Evolutionary conservation across 2,329 filamentous ascomycete genomes (phyloP).

Genomic region (Colletotrichum sublineola): DNA sequence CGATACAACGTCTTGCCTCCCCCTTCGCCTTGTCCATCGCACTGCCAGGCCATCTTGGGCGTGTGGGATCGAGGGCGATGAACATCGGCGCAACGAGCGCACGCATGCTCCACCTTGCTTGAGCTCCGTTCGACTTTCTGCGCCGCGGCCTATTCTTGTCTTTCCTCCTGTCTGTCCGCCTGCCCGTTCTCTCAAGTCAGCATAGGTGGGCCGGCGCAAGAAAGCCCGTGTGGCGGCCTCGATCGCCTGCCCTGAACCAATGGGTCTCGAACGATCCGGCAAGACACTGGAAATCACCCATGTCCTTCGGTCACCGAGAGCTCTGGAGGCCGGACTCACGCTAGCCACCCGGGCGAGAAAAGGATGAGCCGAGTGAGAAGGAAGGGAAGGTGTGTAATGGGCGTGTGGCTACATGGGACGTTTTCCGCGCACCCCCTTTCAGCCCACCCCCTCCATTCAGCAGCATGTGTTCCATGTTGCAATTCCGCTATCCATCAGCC

Average conservation of each 20-base stretch:
- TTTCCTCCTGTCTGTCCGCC: slow-evolving; percentile 32
- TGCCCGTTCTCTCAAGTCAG: slow-evolving; percentile 29
- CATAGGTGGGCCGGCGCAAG: slow-evolving; percentile 29
- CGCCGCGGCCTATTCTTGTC: slow-evolving; percentile 19
- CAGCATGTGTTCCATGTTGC: slow-evolving; percentile 43
- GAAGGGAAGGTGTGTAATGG: slow-evolving; percentile 42
- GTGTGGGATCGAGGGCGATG: slow-evolving; percentile 15
- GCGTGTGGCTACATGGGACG: slow-evolving; percentile 44
- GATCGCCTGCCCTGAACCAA: slow-evolving; percentile 42
- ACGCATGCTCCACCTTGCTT: slow-evolving; percentile 25
- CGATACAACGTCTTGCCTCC: not conserved
- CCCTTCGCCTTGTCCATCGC: not conserved
- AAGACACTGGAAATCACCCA: slow-evolving; percentile 54
- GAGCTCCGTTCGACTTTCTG: slow-evolving; percentile 22
- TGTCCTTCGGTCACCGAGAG: slow-evolving; percentile 61
- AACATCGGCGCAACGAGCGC: slow-evolving; percentile 27
- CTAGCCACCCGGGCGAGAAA: slow-evolving; percentile 44
- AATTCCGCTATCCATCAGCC: slow-evolving; percentile 42
- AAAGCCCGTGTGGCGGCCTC: slow-evolving; percentile 40
- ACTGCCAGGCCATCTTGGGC: slow-evolving; percentile 1
- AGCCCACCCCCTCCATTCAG: slow-evolving; percentile 40
- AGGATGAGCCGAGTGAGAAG: slow-evolving; percentile 35
- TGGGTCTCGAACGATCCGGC: slow-evolving; percentile 50
- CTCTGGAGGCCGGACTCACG: slow-evolving; percentile 53
- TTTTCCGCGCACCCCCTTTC: slow-evolving; percentile 38